These are phyloP conservation scores for Phlebopus sp. DNA, from an alignment of 1,284 basidiomycete species.

Conservation along the genomic window DNA sequence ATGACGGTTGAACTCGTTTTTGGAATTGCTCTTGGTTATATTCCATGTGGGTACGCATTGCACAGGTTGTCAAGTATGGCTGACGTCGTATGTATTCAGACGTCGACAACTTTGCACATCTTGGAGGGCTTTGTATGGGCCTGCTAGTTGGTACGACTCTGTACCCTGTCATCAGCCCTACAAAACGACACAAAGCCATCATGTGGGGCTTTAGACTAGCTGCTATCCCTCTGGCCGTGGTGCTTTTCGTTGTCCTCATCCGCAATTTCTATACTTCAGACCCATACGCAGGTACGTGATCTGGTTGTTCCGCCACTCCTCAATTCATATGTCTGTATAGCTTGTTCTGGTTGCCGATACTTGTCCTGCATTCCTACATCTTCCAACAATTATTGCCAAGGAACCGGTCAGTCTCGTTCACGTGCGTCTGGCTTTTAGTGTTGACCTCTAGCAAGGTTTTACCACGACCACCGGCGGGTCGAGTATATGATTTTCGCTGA, in stretches of 20 bases:
- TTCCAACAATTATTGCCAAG: conserved; percentile 77
- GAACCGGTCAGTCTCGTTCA: conserved; percentile 41
- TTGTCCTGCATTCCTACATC: conserved; percentile 82
- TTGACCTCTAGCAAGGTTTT: conserved; percentile 18
- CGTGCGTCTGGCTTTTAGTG: conserved; percentile 5
- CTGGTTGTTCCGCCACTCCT: neutral
- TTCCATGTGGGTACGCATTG: conserved; percentile 55
- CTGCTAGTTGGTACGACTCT: conserved; percentile 79
- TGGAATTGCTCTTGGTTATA: conserved; percentile 84
- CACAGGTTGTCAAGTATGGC: neutral
- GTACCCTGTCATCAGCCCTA: conserved; percentile 85
- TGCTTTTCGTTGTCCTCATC: conserved; percentile 80
- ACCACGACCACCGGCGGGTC: conserved; percentile 31
- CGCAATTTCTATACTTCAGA: conserved; percentile 89
- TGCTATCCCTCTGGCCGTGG: conserved; percentile 70
- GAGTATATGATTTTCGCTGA: conserved; percentile 23
- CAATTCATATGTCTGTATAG: conserved; percentile 34
- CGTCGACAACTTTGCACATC: conserved; percentile 79
- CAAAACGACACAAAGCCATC: conserved; percentile 70
- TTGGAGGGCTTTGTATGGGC: conserved; percentile 83
- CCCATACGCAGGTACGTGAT: conserved; percentile 66
- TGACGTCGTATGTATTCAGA: conserved; percentile 38
- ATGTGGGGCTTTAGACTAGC: conserved; percentile 74
- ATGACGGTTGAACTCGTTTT: conserved; percentile 84
- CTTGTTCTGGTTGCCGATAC: conserved; percentile 89